Evolutionary conservation across 2,329 filamentous ascomycete species (phyloP).

Genomic region (Colletotrichum karsti): DNA sequence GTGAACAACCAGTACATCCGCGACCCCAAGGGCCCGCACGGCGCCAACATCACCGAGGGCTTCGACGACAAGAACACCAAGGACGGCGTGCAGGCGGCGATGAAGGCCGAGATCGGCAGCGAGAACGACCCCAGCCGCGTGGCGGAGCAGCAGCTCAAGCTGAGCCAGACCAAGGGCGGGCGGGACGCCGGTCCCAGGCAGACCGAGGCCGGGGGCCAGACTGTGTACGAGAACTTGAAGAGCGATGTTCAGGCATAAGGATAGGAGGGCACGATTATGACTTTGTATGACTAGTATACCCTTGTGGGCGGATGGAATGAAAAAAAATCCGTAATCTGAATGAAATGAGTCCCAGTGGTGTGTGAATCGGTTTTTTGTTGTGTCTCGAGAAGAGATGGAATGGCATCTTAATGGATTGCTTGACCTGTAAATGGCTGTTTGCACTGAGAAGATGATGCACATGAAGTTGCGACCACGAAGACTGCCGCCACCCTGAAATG

Average conservation of each 20-base stretch:
- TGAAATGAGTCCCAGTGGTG: too few relatives aligned
- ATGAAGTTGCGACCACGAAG: too few relatives aligned
- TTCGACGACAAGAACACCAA: conserved; percentile 42
- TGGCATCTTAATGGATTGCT: too few relatives aligned
- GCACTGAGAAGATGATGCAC: too few relatives aligned
- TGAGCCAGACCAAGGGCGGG: conserved; percentile 32
- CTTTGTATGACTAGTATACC: conserved; percentile 9
- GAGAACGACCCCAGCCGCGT: conserved; percentile 55
- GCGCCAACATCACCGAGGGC: conserved; percentile 50
- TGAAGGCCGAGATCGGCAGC: conserved; percentile 53
- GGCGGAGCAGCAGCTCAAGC: conserved; percentile 53
- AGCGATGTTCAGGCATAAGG: conserved; percentile 24
- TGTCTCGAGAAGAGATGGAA: too few relatives aligned
- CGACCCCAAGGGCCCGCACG: conserved; percentile 46
- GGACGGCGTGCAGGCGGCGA: conserved; percentile 47
- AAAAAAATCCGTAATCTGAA: neutral
- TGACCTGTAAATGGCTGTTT: too few relatives aligned
- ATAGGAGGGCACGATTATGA: neutral
- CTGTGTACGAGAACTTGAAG: conserved; percentile 41
- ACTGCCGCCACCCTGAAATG: too few relatives aligned
- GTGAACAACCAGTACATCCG: conserved; percentile 42
- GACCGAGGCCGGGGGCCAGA: conserved; percentile 34
- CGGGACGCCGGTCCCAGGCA: conserved; percentile 38
- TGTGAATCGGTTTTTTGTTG: neutral
- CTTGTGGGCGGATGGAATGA: neutral